Base-by-base conservation (phyloP, 257 asterid species). In the Nicotiana paniculata region DNA sequence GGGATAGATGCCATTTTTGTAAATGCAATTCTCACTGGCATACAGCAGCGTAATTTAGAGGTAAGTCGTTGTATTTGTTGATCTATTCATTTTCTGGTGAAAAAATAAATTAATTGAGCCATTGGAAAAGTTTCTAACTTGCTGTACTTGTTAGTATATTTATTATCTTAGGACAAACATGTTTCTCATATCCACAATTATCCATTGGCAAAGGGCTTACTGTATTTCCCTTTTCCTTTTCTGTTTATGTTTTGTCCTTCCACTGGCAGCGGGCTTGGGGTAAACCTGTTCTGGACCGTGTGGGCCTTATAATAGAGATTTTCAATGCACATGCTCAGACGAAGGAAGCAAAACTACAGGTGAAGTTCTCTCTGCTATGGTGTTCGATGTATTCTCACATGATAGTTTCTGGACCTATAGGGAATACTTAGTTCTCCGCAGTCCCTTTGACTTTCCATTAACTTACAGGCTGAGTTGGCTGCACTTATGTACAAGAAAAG, bases 271-370 rank as follows among this genome's bases (percentile, higher is more conserved):
- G 89, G 77, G 84, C 79, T 28, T 96, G 99, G 99, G 92, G 81
- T 5, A 96, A 86, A 85, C 99, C 97, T 88, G 98, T 96, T 90
- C 81, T 96, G 83, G 99, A 94, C 87, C 97, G 97, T 30, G 91
- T 96, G 55, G 95, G 97, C 79, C 94, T 96, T 77, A 96, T 96
- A 79, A 94, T 96, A 86, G 97, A 93, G 88, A 94, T 96, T 84
- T 96, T 96, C 82, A 93, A 94, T 86, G 99, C 99, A 80, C 99
- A 94, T 90, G 99, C 99, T 80, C 97, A 92, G 88, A 96, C 99
- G 61, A 96, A 96, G 90, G 99, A 96, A 88, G 99, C 97, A 74
- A 96, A 93, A 85, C 85, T 94, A 79, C 98, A 96, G 95, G 99
- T 93, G 68, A 65, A 76, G 15, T 55, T 59, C 84, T 81, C 75